phyloP scores from a whole-genome alignment of 23 red algal genomes.

The Chondrus crispus region DNA sequence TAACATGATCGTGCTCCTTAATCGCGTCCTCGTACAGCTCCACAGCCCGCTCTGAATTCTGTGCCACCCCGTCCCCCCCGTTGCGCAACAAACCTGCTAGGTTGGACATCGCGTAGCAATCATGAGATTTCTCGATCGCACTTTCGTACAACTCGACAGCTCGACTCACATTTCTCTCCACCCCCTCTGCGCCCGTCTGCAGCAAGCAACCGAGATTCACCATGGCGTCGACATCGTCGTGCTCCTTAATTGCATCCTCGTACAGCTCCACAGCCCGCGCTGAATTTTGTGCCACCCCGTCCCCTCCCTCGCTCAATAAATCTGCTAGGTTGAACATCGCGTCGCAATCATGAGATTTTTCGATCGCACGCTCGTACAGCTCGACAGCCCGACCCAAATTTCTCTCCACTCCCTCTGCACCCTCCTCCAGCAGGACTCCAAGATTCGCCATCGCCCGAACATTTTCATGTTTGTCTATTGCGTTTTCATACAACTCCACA shows the following conservation, averaged over 20 bases:
- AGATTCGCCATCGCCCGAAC: conserved; percentile 28
- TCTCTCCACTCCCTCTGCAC: neutral
- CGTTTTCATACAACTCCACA: conserved; percentile 20
- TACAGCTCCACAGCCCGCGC: neutral
- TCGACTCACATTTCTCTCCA: neutral
- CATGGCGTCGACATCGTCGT: conserved; percentile 12
- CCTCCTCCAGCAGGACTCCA: conserved; percentile 17
- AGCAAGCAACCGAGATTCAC: neutral
- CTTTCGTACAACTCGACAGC: conserved; percentile 21
- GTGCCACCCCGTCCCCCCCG: neutral
- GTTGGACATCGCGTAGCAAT: conserved; percentile 16
- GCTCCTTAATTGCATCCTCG: neutral
- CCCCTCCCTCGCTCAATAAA: conserved; percentile 12
- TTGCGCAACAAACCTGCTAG: conserved; percentile 4
- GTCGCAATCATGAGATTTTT: neutral
- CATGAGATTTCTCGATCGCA: conserved; percentile 20
- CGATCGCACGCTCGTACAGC: neutral
- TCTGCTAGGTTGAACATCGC: conserved; percentile 1
- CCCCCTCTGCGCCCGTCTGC: neutral
- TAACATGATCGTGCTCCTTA: neutral
- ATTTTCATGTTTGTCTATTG: conserved; percentile 18
- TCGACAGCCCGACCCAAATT: conserved; percentile 10
- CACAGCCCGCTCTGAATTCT: neutral
- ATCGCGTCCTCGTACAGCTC: conserved; percentile 29
- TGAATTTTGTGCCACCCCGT: conserved; percentile 15